phyloP scores from a whole-genome alignment of 1,139 yeast genomes.

The Spathaspora jeffriesii region DNA sequence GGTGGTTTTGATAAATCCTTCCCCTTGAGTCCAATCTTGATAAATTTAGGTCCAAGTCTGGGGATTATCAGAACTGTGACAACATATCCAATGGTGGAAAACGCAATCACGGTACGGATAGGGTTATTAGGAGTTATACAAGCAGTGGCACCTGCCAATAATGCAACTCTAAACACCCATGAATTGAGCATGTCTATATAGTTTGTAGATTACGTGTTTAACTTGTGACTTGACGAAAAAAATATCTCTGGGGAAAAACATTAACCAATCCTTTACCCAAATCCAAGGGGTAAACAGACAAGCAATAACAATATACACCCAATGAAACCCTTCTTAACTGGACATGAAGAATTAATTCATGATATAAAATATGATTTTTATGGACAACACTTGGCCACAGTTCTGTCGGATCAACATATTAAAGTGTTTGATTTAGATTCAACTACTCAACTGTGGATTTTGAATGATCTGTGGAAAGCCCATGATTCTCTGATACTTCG shows the following conservation, averaged over 20 bases:
- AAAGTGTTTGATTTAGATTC: constrained; percentile 79
- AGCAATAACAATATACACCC: background rate
- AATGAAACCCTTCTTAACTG: constrained; percentile 75
- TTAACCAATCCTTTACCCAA: constrained; percentile 3
- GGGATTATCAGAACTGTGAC: constrained; percentile 67
- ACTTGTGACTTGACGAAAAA: too few relatives aligned
- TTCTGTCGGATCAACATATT: constrained; percentile 89
- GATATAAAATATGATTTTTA: constrained; percentile 89
- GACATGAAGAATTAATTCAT: constrained; percentile 89
- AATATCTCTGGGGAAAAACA: constrained; percentile 1
- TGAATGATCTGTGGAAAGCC: constrained; percentile 91
- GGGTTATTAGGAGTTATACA: constrained; percentile 32
- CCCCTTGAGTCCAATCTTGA: constrained; percentile 80
- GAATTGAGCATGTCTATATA: constrained; percentile 7
- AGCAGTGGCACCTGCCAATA: constrained; percentile 20
- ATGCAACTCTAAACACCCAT: constrained; percentile 13
- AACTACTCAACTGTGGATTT: constrained; percentile 62
- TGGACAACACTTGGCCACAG: constrained; percentile 88
- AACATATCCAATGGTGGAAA: constrained; percentile 66
- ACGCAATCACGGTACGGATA: constrained; percentile 58
- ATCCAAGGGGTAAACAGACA: background rate
- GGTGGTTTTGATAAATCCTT: constrained; percentile 74
- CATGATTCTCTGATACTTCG: constrained; percentile 88
- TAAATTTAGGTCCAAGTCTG: constrained; percentile 61
- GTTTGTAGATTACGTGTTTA: background rate